These are phyloP conservation scores for Leishmania tropica DNA, from an alignment of 208 protist species.

Conservation along the genomic window DNA sequence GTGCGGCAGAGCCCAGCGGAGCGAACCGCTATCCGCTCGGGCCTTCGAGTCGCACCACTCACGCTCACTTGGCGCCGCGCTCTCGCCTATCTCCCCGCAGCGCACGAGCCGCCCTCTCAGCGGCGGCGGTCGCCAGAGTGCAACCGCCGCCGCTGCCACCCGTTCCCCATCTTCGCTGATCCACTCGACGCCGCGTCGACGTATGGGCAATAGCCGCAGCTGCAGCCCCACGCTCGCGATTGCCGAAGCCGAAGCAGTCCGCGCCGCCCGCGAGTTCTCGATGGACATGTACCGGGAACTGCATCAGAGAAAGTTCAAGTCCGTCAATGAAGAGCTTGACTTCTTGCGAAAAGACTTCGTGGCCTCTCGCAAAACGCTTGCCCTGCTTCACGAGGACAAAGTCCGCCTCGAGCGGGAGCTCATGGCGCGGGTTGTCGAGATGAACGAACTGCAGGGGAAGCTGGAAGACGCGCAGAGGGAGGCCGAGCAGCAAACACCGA, in stretches of 20 bases:
- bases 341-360: conserved; percentile 69
- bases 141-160: conserved; percentile 1
- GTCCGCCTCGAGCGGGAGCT: conserved; percentile 47
- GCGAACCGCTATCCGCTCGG: background rate
- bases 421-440: conserved; percentile 37
- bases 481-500: background rate
- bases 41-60: background rate
- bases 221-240: conserved; percentile 8
- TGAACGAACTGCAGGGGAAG: conserved; percentile 25
- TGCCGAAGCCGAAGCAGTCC: conserved; percentile 24
- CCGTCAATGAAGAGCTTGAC: conserved; percentile 65
- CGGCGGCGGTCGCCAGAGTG: conserved; percentile 2
- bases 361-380: conserved; percentile 52
- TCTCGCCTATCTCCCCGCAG: conserved; percentile 1
- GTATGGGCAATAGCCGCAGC: background rate
- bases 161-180: background rate
- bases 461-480: conserved; percentile 21
- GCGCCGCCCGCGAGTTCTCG: conserved; percentile 37
- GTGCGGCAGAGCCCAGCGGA: background rate
- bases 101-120: background rate
- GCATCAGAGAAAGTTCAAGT: conserved; percentile 60
- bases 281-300: conserved; percentile 52
- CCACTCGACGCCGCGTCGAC: background rate
- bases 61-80: background rate
- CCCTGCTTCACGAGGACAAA: conserved; percentile 57